Conservation (phyloP, 148 eudicot species). For the Chenopodium album region DNA sequence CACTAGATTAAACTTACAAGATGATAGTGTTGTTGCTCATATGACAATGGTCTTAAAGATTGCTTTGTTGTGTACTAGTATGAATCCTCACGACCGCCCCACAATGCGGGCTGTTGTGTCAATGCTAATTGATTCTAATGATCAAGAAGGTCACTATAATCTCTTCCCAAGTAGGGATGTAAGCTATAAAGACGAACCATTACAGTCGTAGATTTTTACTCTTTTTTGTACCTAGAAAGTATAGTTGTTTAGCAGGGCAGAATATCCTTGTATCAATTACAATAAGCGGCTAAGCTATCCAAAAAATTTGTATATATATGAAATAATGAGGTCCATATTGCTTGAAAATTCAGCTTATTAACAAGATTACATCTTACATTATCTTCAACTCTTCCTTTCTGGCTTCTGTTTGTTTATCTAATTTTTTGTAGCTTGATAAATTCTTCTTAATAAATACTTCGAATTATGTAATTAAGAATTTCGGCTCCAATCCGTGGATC, state of each 20-base stretch:
- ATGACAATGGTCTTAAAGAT: conserved; percentile 72
- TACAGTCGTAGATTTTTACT: neutral
- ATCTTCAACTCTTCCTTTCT: neutral
- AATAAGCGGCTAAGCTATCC: conserved; percentile 23
- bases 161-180: conserved; percentile 32
- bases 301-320: conserved; percentile 27
- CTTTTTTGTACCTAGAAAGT: conserved; percentile 4
- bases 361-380: neutral
- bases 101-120: conserved; percentile 74
- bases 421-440: neutral
- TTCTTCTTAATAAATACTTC: too few species aligned
- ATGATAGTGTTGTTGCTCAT: conserved; percentile 40
- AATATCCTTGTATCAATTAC: conserved; percentile 1
- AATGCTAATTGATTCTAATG: conserved; percentile 65
- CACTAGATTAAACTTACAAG: conserved; percentile 54
- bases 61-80: conserved; percentile 74
- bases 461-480: neutral
- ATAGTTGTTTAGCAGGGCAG: conserved; percentile 14
- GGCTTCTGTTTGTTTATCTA: neutral
- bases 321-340: conserved; percentile 21
- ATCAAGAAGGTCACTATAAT: conserved; percentile 34
- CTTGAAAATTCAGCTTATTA: neutral
- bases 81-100: conserved; percentile 68
- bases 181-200: conserved; percentile 32
- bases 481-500: neutral